Evolutionary conservation across 805 yeast species (phyloP).

Genomic region (Kodamaea kaohsiungensis): DNA sequence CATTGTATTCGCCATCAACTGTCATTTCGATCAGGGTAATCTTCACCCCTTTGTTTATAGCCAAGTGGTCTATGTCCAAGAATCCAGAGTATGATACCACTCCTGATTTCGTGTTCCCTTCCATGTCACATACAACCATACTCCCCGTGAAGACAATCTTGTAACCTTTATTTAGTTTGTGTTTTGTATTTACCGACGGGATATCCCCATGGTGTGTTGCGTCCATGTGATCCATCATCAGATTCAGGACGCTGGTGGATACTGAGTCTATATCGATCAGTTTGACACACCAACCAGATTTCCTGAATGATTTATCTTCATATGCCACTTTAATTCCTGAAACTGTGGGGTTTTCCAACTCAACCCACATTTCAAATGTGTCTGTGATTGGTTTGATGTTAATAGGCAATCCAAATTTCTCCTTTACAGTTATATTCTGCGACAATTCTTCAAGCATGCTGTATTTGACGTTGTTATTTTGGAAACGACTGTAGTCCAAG

Average conservation of each 20-base stretch:
- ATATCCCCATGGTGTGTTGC: background rate
- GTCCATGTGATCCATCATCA: slow-evolving; percentile 26
- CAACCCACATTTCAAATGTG: slow-evolving; percentile 30
- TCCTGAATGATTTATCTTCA: slow-evolving; percentile 4
- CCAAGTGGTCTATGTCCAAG: slow-evolving; percentile 33
- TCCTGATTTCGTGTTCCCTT: background rate
- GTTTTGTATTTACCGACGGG: background rate
- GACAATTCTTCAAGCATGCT: slow-evolving; percentile 28
- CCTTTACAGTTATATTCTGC: slow-evolving; percentile 20
- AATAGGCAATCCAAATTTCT: slow-evolving; percentile 32
- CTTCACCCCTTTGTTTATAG: slow-evolving; percentile 34
- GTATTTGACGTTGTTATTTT: slow-evolving; percentile 25
- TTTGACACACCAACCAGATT: slow-evolving; percentile 27
- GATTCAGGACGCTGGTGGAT: slow-evolving; percentile 20
- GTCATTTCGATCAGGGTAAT: slow-evolving; percentile 12
- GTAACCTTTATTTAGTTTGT: slow-evolving; percentile 19
- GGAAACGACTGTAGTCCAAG: slow-evolving; percentile 15
- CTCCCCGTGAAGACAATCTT: slow-evolving; percentile 26
- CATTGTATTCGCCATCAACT: background rate
- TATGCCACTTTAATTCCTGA: slow-evolving; percentile 28
- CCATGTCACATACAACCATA: slow-evolving; percentile 17
- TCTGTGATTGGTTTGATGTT: slow-evolving; percentile 13
- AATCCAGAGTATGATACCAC: slow-evolving; percentile 23
- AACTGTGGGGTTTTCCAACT: slow-evolving; percentile 27
- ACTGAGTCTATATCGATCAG: slow-evolving; percentile 23